phyloP scores from a whole-genome alignment of 805 yeast species.

The Nakazawaea ernobii region DNA sequence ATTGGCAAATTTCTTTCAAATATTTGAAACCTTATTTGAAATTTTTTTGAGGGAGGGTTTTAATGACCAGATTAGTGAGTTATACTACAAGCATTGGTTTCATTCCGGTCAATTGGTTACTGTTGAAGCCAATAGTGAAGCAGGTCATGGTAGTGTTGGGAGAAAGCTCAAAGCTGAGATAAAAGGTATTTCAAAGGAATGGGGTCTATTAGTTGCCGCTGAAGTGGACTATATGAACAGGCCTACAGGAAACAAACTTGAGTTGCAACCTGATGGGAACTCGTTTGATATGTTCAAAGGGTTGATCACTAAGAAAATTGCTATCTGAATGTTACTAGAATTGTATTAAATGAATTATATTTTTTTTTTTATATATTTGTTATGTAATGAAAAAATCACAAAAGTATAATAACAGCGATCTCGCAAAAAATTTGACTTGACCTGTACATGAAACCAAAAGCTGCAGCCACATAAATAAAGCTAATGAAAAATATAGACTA shows the following conservation, averaged over 20 bases:
- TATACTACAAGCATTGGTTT: slow-evolving; percentile 82
- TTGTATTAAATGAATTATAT: not conserved
- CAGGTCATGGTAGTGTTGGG: slow-evolving; percentile 23
- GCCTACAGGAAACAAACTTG: slow-evolving; percentile 50
- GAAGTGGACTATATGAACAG: slow-evolving; percentile 45
- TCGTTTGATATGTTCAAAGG: slow-evolving; percentile 95
- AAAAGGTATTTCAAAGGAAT: slow-evolving; percentile 76
- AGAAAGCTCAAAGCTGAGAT: slow-evolving; percentile 49
- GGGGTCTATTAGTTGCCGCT: slow-evolving; percentile 76
- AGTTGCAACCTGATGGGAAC: slow-evolving; percentile 95
- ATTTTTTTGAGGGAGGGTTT: slow-evolving; percentile 64
- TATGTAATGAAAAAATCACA: too few relatives aligned
- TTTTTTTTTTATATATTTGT: not conserved
- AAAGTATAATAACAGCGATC: too few relatives aligned
- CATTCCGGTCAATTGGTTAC: slow-evolving; percentile 73
- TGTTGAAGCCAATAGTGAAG: slow-evolving; percentile 43
- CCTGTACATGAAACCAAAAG: not conserved
- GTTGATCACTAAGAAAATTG: slow-evolving; percentile 57
- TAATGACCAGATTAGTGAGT: slow-evolving; percentile 50
- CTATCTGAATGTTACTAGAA: too few relatives aligned
- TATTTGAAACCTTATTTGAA: slow-evolving; percentile 56
- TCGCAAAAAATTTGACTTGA: too few relatives aligned
- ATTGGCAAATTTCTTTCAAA: slow-evolving; percentile 62
- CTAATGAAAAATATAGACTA: not conserved
- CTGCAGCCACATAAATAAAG: not conserved